Evolutionary conservation across 2,329 filamentous ascomycete genomes (phyloP), one percentile per base, ranked within the genome.

Genomic region (Chaetomiaceae sp.): DNA sequence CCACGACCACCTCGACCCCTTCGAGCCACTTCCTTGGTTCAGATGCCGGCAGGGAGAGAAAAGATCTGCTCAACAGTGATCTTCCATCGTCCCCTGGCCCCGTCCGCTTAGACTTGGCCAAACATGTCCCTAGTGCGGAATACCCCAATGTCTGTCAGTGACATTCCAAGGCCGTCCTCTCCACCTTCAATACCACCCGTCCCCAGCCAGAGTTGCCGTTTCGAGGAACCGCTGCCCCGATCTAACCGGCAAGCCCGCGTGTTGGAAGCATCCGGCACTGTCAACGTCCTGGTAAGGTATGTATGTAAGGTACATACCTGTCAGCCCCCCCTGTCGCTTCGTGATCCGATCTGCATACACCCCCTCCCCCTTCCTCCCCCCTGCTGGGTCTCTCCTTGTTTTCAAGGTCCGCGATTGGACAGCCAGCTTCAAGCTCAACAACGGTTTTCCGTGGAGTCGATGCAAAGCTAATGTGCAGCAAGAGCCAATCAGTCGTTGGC

Each of bases 381-480:
- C 43, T n/a, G n/a, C n/a, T n/a, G n/a, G n/a, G n/a, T n/a, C 49
- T 49, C 46, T 44, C 47, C 43, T 37, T 21, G 25, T 27, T 43
- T 35, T 53, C 44, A 35, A 37, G 37, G 38, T 43, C 48, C 44
- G 41, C 50, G 42, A 61, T 74, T 75, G 73, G 73, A 55, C 57
- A 55, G 55, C 51, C 55, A 50, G 60, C 64, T 63, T 59, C 62
- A 66, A 65, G 59, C 65, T 70, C 66, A 64, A 70, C 71, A 72
- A 73, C 73, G 69, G 72, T 71, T 69, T 70, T 71, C 71, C 73
- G 72, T 69, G 65, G 67, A 69, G 66, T 70, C 65, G 63, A 69
- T 65, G 63, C 68, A 68, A 65, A 67, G 65, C 68, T 70, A 68
- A 70, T 67, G 68, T 73, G 64, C 66, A 64, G 61, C 66, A 49